Base-by-base conservation (phyloP, 192 early-diverging fungal genomes). In the Linnemannia exigua region DNA sequence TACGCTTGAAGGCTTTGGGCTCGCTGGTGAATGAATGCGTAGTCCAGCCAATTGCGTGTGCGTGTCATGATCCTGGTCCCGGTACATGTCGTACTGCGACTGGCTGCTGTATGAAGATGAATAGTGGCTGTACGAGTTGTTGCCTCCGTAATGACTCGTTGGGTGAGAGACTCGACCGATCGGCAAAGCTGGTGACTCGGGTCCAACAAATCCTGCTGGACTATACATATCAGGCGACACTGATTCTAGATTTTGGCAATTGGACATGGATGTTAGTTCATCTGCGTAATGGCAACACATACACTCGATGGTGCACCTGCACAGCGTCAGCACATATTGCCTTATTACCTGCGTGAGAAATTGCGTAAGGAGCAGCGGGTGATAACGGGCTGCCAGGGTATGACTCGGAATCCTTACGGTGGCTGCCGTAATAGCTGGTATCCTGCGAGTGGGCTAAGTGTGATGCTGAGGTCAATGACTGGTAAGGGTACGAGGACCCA, bases 11-110 rank as follows among this genome's bases (percentile, higher is more conserved):
- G 51, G 81, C 63, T 66, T 69, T 17, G 79, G 86, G 48, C 83
- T 86, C 19, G 66, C 50, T 28, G 84, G 84, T 48, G 84, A 86
- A 41, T 86, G 84, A 28, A 86, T 86, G 7, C 78, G 84, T 19
- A 86, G 48, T 35, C 78, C 84, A 4, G 84, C 84, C 78, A 86
- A 76, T 28, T 79, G 82, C 3, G 41, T 9, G 25, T 63, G 58
- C 6, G 84, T 80, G 50, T 88, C 80, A 28, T 88, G 87, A 22
- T 88, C 81, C 73, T 79, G 80, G 14, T 79, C 81, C n/a, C 78
- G 63, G 33, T 83, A 72, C 63, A 68, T 69, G 48, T 72, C 75
- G 8, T 67, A 71, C 33, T 85, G 68, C 31, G 52, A 70, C 14
- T 81, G 76, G 5, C 67, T 37, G 33, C 54, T 54, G 37, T 82